phyloP scores from a whole-genome alignment of 78 protist genomes.

The Speleostelium caveatum region DNA sequence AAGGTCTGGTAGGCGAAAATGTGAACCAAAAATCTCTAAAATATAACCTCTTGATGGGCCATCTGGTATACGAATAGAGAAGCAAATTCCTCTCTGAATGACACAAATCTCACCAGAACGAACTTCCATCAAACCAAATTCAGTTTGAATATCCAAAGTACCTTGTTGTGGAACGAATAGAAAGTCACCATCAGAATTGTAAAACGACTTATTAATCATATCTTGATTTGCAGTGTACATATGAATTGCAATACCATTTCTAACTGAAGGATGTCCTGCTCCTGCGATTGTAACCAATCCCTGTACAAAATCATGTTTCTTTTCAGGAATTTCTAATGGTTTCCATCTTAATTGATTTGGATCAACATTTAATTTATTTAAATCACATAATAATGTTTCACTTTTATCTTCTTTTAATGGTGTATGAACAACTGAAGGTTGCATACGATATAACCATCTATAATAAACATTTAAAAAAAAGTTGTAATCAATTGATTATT shows the following conservation, averaged over 20 bases:
- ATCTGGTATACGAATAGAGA: slow-evolving; percentile 80
- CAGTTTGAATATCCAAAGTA: slow-evolving; percentile 91
- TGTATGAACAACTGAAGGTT: slow-evolving; percentile 87
- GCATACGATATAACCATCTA: slow-evolving; percentile 93
- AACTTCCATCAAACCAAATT: slow-evolving; percentile 92
- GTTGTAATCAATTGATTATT: background rate
- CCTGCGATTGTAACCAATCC: slow-evolving; percentile 90
- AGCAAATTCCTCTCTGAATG: slow-evolving; percentile 94
- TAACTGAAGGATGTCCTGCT: slow-evolving; percentile 80
- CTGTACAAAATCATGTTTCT: slow-evolving; percentile 80
- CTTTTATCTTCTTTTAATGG: slow-evolving; percentile 37
- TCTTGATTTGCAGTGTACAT: slow-evolving; percentile 85
- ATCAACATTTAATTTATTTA: background rate
- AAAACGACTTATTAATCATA: slow-evolving; percentile 84
- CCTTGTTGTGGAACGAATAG: slow-evolving; percentile 90
- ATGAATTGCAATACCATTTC: slow-evolving; percentile 92
- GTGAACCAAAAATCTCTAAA: slow-evolving; percentile 90
- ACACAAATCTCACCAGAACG: slow-evolving; percentile 92
- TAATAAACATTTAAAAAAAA: background rate
- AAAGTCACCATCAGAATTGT: slow-evolving; percentile 95
- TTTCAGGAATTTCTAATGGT: slow-evolving; percentile 83
- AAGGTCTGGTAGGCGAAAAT: slow-evolving; percentile 93
- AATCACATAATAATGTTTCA: slow-evolving; percentile 1
- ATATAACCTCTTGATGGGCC: slow-evolving; percentile 92
- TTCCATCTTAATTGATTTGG: slow-evolving; percentile 95